Evolutionary conservation across 2,329 filamentous ascomycete species (phyloP), one percentile per base, ranked within the genome.

Genomic region (Magnaporthales sp.): DNA sequence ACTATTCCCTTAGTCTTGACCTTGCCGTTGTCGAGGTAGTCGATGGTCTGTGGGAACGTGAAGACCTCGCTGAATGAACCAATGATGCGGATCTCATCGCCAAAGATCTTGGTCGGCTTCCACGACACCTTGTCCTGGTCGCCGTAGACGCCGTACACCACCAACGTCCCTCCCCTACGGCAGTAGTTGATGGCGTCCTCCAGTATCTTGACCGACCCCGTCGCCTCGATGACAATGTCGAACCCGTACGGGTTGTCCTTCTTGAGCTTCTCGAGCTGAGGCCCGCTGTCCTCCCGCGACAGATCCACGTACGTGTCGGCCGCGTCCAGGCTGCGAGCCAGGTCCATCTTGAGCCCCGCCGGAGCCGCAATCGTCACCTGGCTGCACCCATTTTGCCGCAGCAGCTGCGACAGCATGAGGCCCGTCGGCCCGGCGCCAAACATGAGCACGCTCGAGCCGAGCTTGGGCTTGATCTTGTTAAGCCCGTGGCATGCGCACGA

Each of bases 1-100:
- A 91, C 89, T 66, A 92, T 90, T 4, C 89, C 89, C 65, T 83
- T 79, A 64, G 90, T 83, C 77, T 83, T 86, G 71, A 89, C 80
- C 75, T 86, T 87, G 67, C 85, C 84, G 22, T 80, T 82, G 72
- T 87, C 83, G 31, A 86, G 81, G 74, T 85, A 81, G 74, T 80
- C 78, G 63, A 81, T 78, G 4, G 80, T 83, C 67, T 80, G 80
- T 8, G 56, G 88, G 81, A 90, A 90, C 82, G 89, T 90, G 78
- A 87, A 89, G 27, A 87, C 89, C 76, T 91, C 89, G 63, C 86
- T 90, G 79, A 91, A 92, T 65, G 86, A 89, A 29, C 89, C 89
- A 66, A 91, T 79, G 70, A 92, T 90, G 70, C 88, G 91, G 71
- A 92, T 89, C 76, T 91, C 89, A 68, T 80, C 78, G 72, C 83